Conservation (phyloP, 2,329 filamentous ascomycete genomes). For the Penicillium hesseltinei region DNA sequence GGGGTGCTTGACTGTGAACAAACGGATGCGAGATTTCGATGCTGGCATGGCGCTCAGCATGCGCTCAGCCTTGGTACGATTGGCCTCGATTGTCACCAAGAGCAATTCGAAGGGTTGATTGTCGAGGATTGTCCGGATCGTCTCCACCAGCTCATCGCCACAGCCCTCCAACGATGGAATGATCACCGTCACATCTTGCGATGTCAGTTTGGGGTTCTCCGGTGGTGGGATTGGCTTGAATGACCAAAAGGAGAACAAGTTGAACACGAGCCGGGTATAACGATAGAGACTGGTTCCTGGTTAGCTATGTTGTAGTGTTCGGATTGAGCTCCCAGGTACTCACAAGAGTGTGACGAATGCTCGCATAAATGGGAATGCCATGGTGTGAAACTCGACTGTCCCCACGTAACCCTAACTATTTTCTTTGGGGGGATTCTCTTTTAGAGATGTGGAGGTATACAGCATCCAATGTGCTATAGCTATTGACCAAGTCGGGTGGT, state of each 20-base stretch:
- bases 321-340: constrained; percentile 11
- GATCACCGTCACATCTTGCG: constrained; percentile 86
- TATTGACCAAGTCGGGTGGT: background rate
- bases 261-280: constrained; percentile 80
- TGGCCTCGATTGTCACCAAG: constrained; percentile 81
- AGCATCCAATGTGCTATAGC: background rate
- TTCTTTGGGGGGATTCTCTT: background rate
- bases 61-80: constrained; percentile 65
- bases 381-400: constrained; percentile 18
- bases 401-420: background rate
- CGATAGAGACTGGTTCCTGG: constrained; percentile 63
- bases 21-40: constrained; percentile 66
- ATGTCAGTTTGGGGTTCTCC: constrained; percentile 73
- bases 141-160: constrained; percentile 78
- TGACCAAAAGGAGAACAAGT: constrained; percentile 79
- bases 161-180: constrained; percentile 88
- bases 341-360: constrained; percentile 45
- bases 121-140: constrained; percentile 60
- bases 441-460: background rate
- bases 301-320: constrained; percentile 1
- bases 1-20: constrained; percentile 76
- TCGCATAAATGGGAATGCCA: constrained; percentile 42
- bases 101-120: constrained; percentile 67
- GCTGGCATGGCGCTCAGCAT: constrained; percentile 56
- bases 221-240: constrained; percentile 84